Evolutionary conservation across 805 yeast species (phyloP), one percentile per base, ranked within the genome.

Genomic region (Torulaspora delbrueckii): DNA sequence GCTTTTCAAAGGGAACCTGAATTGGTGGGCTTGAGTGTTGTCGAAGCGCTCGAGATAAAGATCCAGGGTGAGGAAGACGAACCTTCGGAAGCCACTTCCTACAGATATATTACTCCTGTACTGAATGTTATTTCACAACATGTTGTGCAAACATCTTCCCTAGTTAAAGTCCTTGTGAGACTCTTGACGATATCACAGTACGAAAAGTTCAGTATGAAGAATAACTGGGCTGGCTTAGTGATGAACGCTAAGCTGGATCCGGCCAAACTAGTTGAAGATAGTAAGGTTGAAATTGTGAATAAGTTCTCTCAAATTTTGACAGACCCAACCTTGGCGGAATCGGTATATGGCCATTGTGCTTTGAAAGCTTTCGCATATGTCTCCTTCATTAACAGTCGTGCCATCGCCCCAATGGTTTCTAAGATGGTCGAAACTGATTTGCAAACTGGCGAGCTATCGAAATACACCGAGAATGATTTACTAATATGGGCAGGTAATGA

Each of bases 171-270:
- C 18, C 51, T 82, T 12, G 50, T 72, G 14, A 64, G 70, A 8
- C 48, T 71, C 13, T 57, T 81, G 13, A 59, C 78, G 19, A 51
- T 75, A 5, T 54, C 75, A 13, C 84, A 82, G 55, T 72, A 71
- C 47, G 40, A 55, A 2, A 43, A 54, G 2, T 59, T 77, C n/a
- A 52, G 64, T 37, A 46, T 63, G 51, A 67, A 71, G 60, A 67
- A 76, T 48, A 82, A 84, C 1, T 91, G 98, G 98, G 84, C 88
- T 27, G 85, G 85, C 0, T 65, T 88, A 34, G 81, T 81, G 30
- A 77, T 82, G 55, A 69, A 77, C 37, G 75, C 84, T 6, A 58
- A 66, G 1, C 56, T 75, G 25, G 95, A 90, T 59, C 86, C 96
- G 2, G 84, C 84, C 12, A 52, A 55, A 1, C 60, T 87, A 26